Conservation (phyloP, 1,284 basidiomycete genomes). For the Inonotus hispidus region DNA sequence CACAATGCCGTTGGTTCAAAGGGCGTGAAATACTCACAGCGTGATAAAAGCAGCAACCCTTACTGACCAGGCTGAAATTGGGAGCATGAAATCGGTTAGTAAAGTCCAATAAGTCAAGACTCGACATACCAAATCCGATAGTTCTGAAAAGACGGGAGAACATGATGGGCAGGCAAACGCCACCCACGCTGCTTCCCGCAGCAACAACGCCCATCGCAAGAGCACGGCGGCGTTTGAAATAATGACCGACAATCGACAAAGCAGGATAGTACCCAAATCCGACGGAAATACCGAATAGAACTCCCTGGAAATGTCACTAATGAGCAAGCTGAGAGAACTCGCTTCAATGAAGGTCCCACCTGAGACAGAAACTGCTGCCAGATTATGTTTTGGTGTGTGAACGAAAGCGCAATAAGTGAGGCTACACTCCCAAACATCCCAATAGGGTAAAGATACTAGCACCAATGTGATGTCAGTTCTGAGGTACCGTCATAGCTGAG, state of each 20-base stretch:
- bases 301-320: not conserved
- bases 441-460: conserved; percentile 10
- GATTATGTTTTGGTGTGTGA: conserved; percentile 9
- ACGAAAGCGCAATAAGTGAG: conserved; percentile 13
- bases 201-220: conserved; percentile 16
- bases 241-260: conserved; percentile 11
- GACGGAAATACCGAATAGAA: conserved; percentile 10
- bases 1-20: not conserved
- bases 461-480: not conserved
- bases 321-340: not conserved
- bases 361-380: conserved; percentile 15
- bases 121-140: conserved; percentile 9
- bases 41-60: conserved; percentile 14
- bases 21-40: conserved; percentile 2
- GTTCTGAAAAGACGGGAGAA: conserved; percentile 26
- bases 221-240: conserved; percentile 9
- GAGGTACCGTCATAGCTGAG: not conserved
- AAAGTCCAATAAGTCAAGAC: not conserved
- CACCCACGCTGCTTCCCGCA: conserved; percentile 24
- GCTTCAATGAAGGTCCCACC: not conserved
- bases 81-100: not conserved
- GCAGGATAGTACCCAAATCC: conserved; percentile 11
- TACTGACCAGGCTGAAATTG: conserved; percentile 9
- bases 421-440: conserved; percentile 2
- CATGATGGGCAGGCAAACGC: conserved; percentile 28